Conservation (phyloP, 805 yeast genomes). For the Saitoella complicata region DNA sequence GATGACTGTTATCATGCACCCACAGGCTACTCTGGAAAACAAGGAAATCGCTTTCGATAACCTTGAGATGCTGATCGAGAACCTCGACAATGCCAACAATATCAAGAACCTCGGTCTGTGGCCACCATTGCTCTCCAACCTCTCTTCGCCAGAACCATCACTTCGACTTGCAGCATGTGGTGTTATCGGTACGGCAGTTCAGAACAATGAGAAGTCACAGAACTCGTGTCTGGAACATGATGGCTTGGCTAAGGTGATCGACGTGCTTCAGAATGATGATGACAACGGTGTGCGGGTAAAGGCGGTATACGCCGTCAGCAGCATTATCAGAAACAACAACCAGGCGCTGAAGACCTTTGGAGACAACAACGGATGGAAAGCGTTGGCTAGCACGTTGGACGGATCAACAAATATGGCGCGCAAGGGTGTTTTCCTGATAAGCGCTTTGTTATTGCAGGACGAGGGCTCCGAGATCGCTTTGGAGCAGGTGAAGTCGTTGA, state of each 20-base stretch:
- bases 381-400: constrained; percentile 1
- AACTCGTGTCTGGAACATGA: constrained; percentile 17
- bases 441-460: background rate
- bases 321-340: constrained; percentile 51
- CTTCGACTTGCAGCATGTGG: constrained; percentile 50
- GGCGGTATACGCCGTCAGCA: constrained; percentile 63
- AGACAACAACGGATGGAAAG: constrained; percentile 44
- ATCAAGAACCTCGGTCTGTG: constrained; percentile 71
- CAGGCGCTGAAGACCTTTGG: constrained; percentile 41
- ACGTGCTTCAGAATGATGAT: constrained; percentile 14
- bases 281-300: constrained; percentile 34
- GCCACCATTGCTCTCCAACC: constrained; percentile 46
- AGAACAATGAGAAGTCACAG: constrained; percentile 71
- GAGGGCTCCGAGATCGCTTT: too few relatives aligned
- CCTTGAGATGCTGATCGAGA: constrained; percentile 85
- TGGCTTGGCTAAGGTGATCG: constrained; percentile 19
- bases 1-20: constrained; percentile 39
- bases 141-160: constrained; percentile 29
- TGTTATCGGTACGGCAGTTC: constrained; percentile 79
- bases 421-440: background rate
- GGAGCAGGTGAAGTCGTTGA: too few relatives aligned
- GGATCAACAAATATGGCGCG: too few relatives aligned
- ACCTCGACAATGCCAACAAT: constrained; percentile 86
- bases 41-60: constrained; percentile 71
- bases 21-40: constrained; percentile 43